These are phyloP conservation scores for Wickerhamiella sergipiensis DNA, from an alignment of 805 yeast species.

Conservation along the genomic window DNA sequence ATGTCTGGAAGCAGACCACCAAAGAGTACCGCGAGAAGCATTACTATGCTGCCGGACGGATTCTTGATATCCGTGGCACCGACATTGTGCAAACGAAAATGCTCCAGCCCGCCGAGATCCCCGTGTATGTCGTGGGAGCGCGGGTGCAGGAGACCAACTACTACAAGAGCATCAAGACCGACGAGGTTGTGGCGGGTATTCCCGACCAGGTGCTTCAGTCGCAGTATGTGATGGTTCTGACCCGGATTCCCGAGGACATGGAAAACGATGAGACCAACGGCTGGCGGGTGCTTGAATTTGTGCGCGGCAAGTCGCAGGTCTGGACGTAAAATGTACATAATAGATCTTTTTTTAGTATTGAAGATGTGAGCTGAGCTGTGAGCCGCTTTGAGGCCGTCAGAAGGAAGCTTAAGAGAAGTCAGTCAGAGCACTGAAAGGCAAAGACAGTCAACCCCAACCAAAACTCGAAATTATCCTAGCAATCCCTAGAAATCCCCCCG, in stretches of 20 bases:
- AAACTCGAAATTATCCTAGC: too few species aligned
- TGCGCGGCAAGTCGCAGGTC: conserved; percentile 81
- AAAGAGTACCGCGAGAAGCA: conserved; percentile 88
- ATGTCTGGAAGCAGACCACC: conserved; percentile 86
- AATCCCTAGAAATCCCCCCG: too few species aligned
- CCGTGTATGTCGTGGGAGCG: conserved; percentile 86
- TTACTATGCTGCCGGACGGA: conserved; percentile 76
- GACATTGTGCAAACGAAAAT: conserved; percentile 80
- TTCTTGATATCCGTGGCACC: conserved; percentile 88
- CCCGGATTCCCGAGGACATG: conserved; percentile 84
- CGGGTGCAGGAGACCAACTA: conserved; percentile 93
- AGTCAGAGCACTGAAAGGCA: too few species aligned
- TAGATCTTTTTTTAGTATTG: too few species aligned
- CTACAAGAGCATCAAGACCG: conserved; percentile 79
- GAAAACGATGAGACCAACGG: conserved; percentile 89
- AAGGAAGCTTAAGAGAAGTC: too few species aligned
- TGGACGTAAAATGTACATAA: conserved; percentile 32
- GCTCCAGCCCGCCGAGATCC: conserved; percentile 80
- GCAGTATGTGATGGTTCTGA: conserved; percentile 91
- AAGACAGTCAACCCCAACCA: too few species aligned
- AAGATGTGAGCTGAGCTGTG: too few species aligned
- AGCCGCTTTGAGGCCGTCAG: too few species aligned
- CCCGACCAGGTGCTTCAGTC: conserved; percentile 86
- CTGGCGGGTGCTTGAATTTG: conserved; percentile 91
- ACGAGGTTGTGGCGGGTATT: conserved; percentile 90